Base-by-base conservation (phyloP, 2,329 filamentous ascomycete species). In the Cladophialophora chaetospira region DNA sequence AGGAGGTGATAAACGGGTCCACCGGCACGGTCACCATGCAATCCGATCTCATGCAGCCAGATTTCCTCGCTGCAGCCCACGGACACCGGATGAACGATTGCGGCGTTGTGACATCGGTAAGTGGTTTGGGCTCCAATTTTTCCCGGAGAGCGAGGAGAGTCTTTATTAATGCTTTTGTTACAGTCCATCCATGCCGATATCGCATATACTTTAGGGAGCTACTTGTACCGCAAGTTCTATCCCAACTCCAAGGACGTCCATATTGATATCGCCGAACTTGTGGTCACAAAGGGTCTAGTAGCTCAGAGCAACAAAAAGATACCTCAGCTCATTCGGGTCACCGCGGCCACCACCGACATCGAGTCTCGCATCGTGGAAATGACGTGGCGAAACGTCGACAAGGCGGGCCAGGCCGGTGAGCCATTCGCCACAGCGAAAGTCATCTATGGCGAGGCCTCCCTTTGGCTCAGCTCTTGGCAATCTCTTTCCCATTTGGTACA, bases 251-350 rank as follows among this genome's bases (percentile, higher is more conserved):
- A 66, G 26, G 19, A 58, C 0, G 57, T 69, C 0, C 53, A 66
- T 28, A 71, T 79, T 44, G 70, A 77, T 55, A 69, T 79, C 6
- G 49, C 66, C 15, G 66, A 77, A 46, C 63, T 80, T 44, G 68
- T 67, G 6, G 73, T 79, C 2, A 29, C 85, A 73, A 77, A 84
- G 35, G 80, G 83, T 53, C 81, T 86, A 5, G 77, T 85, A 31
- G 72, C 86, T 5, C 73, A 79, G 65, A 80, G 77, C 62, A 66
- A 68, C 38, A 70, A 71, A 73, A 72, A 57, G 76, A 79, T 67
- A 75, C 76, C 25, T 74, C 76, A 21, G 72, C 75, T 60, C 70
- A 69, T 67, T 66, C 79, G 80, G n/a, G 74, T 66, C 69, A 80
- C 75, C 81, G 85, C 50, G 82, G 86, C 64, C 48, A 49, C 45